phyloP scores from a whole-genome alignment of 139 green algal genomes.

The Desmodesmus armatus region DNA sequence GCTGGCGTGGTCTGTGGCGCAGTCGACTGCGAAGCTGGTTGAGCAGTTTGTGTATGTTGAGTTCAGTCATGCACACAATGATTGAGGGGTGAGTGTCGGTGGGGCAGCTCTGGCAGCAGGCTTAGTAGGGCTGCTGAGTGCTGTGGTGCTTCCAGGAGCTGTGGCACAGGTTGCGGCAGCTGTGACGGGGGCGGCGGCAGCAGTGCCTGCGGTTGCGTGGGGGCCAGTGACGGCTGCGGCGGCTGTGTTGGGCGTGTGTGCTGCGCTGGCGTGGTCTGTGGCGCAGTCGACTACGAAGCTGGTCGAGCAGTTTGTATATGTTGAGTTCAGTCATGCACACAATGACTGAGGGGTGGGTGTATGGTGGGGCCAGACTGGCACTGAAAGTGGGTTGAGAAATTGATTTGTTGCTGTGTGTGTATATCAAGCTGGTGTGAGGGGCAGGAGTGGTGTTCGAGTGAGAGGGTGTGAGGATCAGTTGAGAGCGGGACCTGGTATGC shows the following conservation, averaged over 20 bases:
- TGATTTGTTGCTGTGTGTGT: too few relatives aligned
- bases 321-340: slow-evolving; percentile 16
- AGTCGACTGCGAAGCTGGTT: neutral
- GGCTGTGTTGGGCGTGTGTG: neutral
- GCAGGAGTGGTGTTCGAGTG: too few relatives aligned
- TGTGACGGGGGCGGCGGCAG: too few relatives aligned
- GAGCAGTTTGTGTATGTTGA: slow-evolving; percentile 32
- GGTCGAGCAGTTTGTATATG: slow-evolving; percentile 23
- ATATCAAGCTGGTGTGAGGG: too few relatives aligned
- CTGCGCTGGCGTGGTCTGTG: neutral
- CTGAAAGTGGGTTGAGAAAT: too few relatives aligned
- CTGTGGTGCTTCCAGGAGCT: neutral
- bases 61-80: slow-evolving; percentile 15
- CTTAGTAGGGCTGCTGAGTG: neutral
- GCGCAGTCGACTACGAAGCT: neutral
- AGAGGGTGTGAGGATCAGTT: too few relatives aligned
- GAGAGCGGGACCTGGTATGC: too few relatives aligned
- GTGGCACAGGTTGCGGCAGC: neutral
- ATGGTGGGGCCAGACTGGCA: neutral
- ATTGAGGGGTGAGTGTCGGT: slow-evolving; percentile 4
- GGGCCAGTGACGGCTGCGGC: neutral
- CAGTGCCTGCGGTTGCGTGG: too few relatives aligned
- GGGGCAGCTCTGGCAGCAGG: neutral
- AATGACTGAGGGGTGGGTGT: slow-evolving; percentile 22
- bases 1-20: neutral